Evolutionary conservation across 192 early-diverging fungal genomes (phyloP), one percentile per base, ranked within the genome.

Genomic region (Lobosporangium transversale): DNA sequence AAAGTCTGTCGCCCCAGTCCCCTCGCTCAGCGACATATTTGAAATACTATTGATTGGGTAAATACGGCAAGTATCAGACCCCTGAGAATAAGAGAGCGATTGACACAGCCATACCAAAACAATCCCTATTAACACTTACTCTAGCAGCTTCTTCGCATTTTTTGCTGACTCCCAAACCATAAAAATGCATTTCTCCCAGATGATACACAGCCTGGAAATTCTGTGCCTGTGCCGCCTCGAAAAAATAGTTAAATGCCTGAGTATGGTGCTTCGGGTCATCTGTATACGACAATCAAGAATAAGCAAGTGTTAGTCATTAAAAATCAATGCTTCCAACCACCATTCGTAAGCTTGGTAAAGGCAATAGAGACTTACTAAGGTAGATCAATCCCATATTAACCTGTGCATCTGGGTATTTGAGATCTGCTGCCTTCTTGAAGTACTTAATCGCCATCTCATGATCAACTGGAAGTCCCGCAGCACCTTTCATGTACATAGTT

Each of bases 1-100:
- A 81, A 8, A 88, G 82, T 17, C 91, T 88, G 55, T 91, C 86
- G 50, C 90, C 83, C 94, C 94, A 98, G 67, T 95, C 91, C 18
- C 90, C 96, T 37, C 86, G 70, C 71, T 99, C 97, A 0, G 90
- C 89, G 21, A 96, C 89, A 37, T 79, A 86, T 71, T 94, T 94
- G 66, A 87, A 92, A 61, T 81, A 91, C 86, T 89, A 78, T 29
- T 74, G 37, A 20, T 55, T 66, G 58, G 24, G 54, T 54, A 14
- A 49, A n/a, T n/a, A n/a, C n/a, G n/a, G n/a, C n/a, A n/a, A n/a
- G n/a, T n/a, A n/a, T n/a, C n/a, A n/a, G n/a, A n/a, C n/a, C n/a
- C n/a, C n/a, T n/a, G n/a, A n/a, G n/a, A n/a, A n/a, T n/a, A 35
- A 27, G 30, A 42, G n/a, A 1, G n/a, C 35, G 18, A 3, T 53